Evolutionary conservation across 192 early-diverging fungal species (phyloP), one percentile per base, ranked within the genome.

Genomic region (Coemansia sp.): DNA sequence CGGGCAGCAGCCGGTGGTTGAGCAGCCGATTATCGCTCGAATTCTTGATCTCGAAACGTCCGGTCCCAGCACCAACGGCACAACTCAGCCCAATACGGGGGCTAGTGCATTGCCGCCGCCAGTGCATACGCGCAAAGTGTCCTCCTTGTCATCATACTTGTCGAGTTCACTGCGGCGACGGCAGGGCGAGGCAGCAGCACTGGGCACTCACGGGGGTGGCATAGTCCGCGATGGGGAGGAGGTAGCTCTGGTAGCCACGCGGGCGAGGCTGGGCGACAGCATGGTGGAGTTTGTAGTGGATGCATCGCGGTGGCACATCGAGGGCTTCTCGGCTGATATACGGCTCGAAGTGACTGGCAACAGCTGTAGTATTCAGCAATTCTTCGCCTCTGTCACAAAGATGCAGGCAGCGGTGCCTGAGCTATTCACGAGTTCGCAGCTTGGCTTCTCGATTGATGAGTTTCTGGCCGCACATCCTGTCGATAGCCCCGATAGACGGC

Each of bases 171-270:
- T 82, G 11, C 64, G 59, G 50, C 66, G 79, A 25, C 73, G 71
- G 59, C 72, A 72, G 45, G 67, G 66, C 20, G 74, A 71, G 61
- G 59, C 56, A 11, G 58, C 50, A 5, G 53, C 42, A 4, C 35
- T 73, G 23, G 75, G 79, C n/a, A 73, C 74, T 26, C 75, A 82
- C 21, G 67, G 66, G 4, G 79, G 79, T 23, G 79, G 79, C 0
- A 82, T 82, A 37, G 31, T 82, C 37, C 70, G 79, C 3, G 79
- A 82, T 18, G 79, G 79, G 68, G 79, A 82, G 28, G 79, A 69
- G 3, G 28, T 68, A 13, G 45, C 64, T 5, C 39, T 71, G 9
- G 79, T 73, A 2, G 75, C 70, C 11, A 65, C 65, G 1, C 58
- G 79, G 18, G 79, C 79, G 12, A 57, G 65, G 20, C 57, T 82